Evolutionary conservation across 1,139 yeast species (phyloP).

Genomic region (Geotrichum australiense): DNA sequence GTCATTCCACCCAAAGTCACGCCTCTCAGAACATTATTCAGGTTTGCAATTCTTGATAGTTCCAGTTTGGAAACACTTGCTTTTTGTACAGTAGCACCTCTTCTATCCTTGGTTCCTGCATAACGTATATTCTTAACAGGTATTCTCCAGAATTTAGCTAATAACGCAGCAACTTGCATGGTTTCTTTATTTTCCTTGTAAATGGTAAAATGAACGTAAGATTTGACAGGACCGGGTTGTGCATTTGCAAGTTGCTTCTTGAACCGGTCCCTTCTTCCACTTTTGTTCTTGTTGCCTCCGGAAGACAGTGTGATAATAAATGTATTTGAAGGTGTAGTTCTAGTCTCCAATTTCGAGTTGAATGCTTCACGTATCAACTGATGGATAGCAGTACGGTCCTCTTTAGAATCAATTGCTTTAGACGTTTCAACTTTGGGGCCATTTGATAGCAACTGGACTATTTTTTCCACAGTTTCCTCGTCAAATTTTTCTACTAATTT

Average conservation of each 20-base stretch:
- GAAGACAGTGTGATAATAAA: slow-evolving; percentile 30
- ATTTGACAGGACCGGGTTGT: slow-evolving; percentile 34
- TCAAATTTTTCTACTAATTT: slow-evolving; percentile 51
- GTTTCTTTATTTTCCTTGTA: slow-evolving; percentile 96
- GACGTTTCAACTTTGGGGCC: slow-evolving; percentile 57
- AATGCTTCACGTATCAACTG: slow-evolving; percentile 69
- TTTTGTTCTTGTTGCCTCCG: slow-evolving; percentile 38
- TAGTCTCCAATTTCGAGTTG: slow-evolving; percentile 66
- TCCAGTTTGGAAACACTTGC: slow-evolving; percentile 64
- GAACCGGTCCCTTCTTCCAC: slow-evolving; percentile 23
- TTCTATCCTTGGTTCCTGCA: slow-evolving; percentile 95
- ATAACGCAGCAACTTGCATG: slow-evolving; percentile 81
- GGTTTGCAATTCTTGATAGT: slow-evolving; percentile 69
- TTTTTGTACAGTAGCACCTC: slow-evolving; percentile 91
- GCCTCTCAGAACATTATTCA: slow-evolving; percentile 70
- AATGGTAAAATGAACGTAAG: slow-evolving; percentile 67
- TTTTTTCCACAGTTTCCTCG: slow-evolving; percentile 48
- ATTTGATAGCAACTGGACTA: slow-evolving; percentile 48
- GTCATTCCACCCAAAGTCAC: slow-evolving; percentile 69
- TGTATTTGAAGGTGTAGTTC: slow-evolving; percentile 58
- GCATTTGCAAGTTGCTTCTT: slow-evolving; percentile 15
- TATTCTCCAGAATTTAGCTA: slow-evolving; percentile 65
- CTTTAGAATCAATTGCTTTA: slow-evolving; percentile 57
- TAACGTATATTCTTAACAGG: slow-evolving; percentile 65
- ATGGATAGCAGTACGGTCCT: slow-evolving; percentile 67